Percentiles rank a stretch among this genome's conserved stretches.
Evolutionary conservation across 106 monocot genomes (phyloP).

Genomic region (Gastrodia elata): DNA sequence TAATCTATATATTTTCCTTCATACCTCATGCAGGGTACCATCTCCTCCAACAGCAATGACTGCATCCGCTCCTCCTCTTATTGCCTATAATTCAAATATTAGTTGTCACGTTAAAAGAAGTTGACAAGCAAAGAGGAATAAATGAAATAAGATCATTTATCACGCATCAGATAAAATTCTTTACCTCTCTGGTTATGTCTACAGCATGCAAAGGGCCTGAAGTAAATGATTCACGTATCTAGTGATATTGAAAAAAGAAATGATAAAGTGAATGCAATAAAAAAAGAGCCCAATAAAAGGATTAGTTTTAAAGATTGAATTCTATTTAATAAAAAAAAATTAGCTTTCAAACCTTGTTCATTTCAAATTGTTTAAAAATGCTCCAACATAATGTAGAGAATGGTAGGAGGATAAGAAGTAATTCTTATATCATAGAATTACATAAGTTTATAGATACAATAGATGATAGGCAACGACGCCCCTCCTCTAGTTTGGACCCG

Average conservation of each 20-base stretch:
- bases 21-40: constrained; percentile 99
- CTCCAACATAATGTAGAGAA: no score
- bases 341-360: no score
- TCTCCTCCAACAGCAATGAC: constrained; percentile 99
- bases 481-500: no score
- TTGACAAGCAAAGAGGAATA: not conserved
- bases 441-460: no score
- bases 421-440: no score
- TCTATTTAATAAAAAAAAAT: no score
- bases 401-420: no score
- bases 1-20: not conserved
- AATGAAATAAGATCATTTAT: constrained; percentile 8
- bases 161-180: constrained; percentile 22
- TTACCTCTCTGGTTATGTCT: constrained; percentile 90
- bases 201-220: constrained; percentile 76
- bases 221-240: constrained; percentile 81
- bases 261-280: not conserved
- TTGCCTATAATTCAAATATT: constrained; percentile 40
- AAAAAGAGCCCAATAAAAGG: not conserved
- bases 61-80: constrained; percentile 86
- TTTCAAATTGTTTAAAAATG: no score
- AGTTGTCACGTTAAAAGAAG: not conserved
- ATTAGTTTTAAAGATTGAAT: not conserved
- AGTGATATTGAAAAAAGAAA: constrained; percentile 4
- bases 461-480: no score